A percentile compares a stretch with the other conserved stretches of the same genome.
Conservation (phyloP, 306 rosid species). For the Pachyrhizus erosus region DNA sequence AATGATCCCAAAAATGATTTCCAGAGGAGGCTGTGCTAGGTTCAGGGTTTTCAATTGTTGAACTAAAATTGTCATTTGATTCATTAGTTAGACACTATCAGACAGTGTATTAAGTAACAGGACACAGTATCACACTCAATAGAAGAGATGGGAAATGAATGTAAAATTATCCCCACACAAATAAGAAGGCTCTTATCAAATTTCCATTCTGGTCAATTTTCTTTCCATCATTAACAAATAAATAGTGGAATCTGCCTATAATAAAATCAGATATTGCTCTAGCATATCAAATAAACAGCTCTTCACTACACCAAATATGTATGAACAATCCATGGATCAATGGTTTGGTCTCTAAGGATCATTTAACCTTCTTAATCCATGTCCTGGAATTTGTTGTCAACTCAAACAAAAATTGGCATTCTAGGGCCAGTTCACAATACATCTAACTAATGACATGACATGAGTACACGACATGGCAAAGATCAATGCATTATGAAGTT, state of each 20-base stretch:
- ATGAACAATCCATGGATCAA: background rate
- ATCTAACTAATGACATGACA: conserved; percentile 20
- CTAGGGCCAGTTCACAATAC: conserved; percentile 26
- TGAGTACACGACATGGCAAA: conserved; percentile 27
- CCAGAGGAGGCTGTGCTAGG: background rate
- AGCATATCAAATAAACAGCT: background rate
- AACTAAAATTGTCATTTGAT: background rate
- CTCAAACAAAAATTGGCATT: conserved; percentile 27
- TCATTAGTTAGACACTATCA: background rate
- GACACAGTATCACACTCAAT: background rate
- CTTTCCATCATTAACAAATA: background rate
- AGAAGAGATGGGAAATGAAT: background rate
- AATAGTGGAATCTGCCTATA: background rate
- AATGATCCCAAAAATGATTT: background rate
- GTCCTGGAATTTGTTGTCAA: conserved; percentile 14
- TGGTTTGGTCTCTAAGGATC: background rate
- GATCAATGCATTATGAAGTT: conserved; percentile 3
- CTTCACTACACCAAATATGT: background rate
- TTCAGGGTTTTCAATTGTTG: background rate
- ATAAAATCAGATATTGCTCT: conserved; percentile 2
- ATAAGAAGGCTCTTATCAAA: background rate
- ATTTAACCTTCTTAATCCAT: conserved; percentile 13
- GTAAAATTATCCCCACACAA: background rate
- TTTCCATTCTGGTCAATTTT: background rate
- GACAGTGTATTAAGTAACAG: background rate